Evolutionary conservation across 805 yeast genomes (phyloP).

Genomic region (Pichia occidentalis): DNA sequence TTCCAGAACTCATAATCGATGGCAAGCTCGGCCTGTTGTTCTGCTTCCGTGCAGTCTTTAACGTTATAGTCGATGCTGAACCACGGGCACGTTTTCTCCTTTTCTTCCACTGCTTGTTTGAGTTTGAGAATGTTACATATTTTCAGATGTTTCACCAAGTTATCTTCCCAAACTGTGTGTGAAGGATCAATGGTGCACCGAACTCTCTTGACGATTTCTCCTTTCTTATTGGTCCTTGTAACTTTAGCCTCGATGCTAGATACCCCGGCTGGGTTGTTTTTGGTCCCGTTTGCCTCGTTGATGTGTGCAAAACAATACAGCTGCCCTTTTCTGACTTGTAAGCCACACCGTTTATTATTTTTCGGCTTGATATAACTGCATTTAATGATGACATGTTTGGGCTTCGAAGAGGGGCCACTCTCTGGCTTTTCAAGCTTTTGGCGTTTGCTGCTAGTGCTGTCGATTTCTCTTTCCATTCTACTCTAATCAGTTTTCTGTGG

Average conservation of each 20-base stretch:
- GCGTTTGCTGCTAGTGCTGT: too few relatives aligned
- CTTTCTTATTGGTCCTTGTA: slow-evolving; percentile 19
- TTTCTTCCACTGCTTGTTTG: slow-evolving; percentile 31
- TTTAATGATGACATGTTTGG: slow-evolving; percentile 17
- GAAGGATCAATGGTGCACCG: slow-evolving; percentile 73
- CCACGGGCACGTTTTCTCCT: slow-evolving; percentile 35
- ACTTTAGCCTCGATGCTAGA: slow-evolving; percentile 11
- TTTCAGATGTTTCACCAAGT: slow-evolving; percentile 47
- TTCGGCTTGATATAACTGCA: slow-evolving; percentile 45
- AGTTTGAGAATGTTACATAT: slow-evolving; percentile 48
- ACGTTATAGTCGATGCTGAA: slow-evolving; percentile 43
- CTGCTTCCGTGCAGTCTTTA: slow-evolving; percentile 8
- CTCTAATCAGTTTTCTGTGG: too few relatives aligned
- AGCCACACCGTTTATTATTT: slow-evolving; percentile 52
- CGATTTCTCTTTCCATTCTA: too few relatives aligned
- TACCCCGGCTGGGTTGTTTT: not conserved
- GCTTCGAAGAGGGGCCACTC: not conserved
- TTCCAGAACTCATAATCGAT: slow-evolving; percentile 21
- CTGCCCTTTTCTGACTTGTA: slow-evolving; percentile 46
- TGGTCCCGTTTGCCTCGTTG: slow-evolving; percentile 5
- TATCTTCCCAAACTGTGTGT: slow-evolving; percentile 64
- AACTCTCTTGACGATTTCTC: slow-evolving; percentile 38
- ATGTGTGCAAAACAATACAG: slow-evolving; percentile 59
- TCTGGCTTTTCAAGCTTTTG: not conserved
- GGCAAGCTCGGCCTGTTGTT: not conserved